These are phyloP conservation scores for Podochytrium sp. DNA, from an alignment of 192 early-diverging fungal species.

Conservation along the genomic window DNA sequence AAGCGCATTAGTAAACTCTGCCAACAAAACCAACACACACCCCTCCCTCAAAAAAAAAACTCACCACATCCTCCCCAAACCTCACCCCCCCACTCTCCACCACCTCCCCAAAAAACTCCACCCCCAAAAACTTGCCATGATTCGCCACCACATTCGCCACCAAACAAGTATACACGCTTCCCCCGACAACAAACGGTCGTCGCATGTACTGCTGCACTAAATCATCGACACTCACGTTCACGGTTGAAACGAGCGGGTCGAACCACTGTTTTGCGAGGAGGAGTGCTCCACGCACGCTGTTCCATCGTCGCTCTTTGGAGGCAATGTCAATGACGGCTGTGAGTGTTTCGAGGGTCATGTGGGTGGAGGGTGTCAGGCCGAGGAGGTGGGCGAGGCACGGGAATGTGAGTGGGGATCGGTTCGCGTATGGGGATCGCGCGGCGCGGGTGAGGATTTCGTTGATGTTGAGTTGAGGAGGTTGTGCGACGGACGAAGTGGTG, in stretches of 20 bases:
- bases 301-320: conserved; percentile 28
- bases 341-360: conserved; percentile 20
- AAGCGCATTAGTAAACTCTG: not conserved
- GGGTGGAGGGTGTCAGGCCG: not conserved
- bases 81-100: conserved; percentile 24
- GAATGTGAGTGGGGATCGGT: conserved; percentile 18
- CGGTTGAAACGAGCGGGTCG: not conserved
- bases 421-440: conserved; percentile 12
- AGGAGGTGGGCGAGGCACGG: conserved; percentile 24
- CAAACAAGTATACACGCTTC: not conserved
- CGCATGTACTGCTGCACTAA: conserved; percentile 11
- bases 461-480: not conserved
- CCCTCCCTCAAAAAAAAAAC: not conserved
- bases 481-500: not conserved
- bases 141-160: conserved; percentile 37
- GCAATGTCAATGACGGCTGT: conserved; percentile 34
- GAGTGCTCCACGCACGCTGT: conserved; percentile 27
- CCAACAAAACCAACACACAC: not conserved
- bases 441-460: conserved; percentile 29
- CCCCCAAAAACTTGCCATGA: conserved; percentile 25
- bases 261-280: not conserved
- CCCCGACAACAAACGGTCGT: conserved; percentile 9
- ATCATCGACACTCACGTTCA: conserved; percentile 4
- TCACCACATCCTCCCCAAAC: conserved; percentile 27
- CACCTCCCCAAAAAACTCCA: conserved; percentile 30